Conservation (phyloP, 2,329 filamentous ascomycete species). For the Epicoccum sorghinum region DNA sequence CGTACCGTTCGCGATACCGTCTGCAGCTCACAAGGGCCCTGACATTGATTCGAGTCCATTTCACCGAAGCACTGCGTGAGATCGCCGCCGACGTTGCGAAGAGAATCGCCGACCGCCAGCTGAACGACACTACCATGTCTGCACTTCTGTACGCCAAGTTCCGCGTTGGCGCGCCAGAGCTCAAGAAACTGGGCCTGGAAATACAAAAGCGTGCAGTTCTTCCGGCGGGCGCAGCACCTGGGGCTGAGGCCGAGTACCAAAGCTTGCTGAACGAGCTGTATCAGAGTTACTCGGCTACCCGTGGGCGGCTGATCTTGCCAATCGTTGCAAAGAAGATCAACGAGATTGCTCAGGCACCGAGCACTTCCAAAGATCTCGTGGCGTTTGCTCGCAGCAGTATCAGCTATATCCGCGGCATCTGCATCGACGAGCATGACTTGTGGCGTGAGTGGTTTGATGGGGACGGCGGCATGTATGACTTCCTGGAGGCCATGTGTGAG, state of each 20-base stretch:
- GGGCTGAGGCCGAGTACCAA: constrained; percentile 68
- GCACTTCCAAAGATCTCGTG: constrained; percentile 67
- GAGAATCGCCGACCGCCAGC: constrained; percentile 68
- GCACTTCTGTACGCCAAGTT: constrained; percentile 75
- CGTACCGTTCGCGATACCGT: constrained; percentile 86
- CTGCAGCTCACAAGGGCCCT: constrained; percentile 74
- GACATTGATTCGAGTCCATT: constrained; percentile 70
- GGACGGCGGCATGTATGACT: constrained; percentile 67
- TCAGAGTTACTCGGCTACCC: constrained; percentile 65
- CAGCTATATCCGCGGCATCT: constrained; percentile 69
- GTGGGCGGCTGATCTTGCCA: constrained; percentile 64
- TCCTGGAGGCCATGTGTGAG: constrained; percentile 70
- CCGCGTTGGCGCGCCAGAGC: constrained; percentile 67
- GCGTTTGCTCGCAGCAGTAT: constrained; percentile 69
- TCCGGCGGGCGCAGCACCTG: constrained; percentile 64
- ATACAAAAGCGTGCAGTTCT: constrained; percentile 70
- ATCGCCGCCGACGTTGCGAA: constrained; percentile 67
- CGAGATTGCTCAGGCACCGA: constrained; percentile 63
- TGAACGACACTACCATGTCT: constrained; percentile 75
- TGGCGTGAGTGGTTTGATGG: constrained; percentile 72
- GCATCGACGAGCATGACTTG: constrained; percentile 70
- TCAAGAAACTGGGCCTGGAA: constrained; percentile 70
- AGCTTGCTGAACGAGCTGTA: constrained; percentile 70
- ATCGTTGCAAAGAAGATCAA: constrained; percentile 67
- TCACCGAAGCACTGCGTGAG: constrained; percentile 67